Base-by-base conservation (phyloP, 1,139 yeast species). In the Sugiyamaella paludigena region DNA sequence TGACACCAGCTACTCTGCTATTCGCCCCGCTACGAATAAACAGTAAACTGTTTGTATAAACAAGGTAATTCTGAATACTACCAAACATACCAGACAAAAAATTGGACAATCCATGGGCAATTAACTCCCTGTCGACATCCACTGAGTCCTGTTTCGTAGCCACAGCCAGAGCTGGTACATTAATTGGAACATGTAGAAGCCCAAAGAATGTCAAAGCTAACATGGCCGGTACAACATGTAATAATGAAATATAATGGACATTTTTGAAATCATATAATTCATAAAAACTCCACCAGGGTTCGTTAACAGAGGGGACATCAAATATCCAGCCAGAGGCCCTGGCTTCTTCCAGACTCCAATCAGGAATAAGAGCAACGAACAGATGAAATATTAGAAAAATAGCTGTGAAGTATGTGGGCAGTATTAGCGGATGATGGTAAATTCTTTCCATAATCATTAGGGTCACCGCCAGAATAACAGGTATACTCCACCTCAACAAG, bases 1-100 rank as follows among this genome's bases (percentile, higher is more conserved):
- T 72, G 11, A 89, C 75, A 11, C 98, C 98, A 4, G 98, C 94
- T 28, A 87, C 66, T 40, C 96, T 73, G 37, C 88, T 84, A 60
- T 89, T 94, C 1, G 96, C 98, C 34, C 98, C 98, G 3, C 96
- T 94, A 56, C 95, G 77, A 55, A 91, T 89, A 65, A 92, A 92
- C 43, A 92, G 71, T 13, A 92, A 88, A 30, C 95, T 85, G 68
- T 92, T 92, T 8, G 98, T 92, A 67, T 92, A 92, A 9, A 92
- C 98, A 62, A 92, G 73, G 65, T 92, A 92, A 67, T 92, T 92
- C 65, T 91, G 97, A 54, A 92, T 88, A 4, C 95, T 84, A 0
- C 98, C 98, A 40, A 79, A 62, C 27, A 81, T 58, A 1, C 98
- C 98, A 41, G 96, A 86, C 10, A 92, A 61, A 7, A 85, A 82